A percentile compares a stretch with the other conserved stretches of the same genome.
phyloP scores from a whole-genome alignment of 768 basidiomycete species.

The Lactifluus rugatus region DNA sequence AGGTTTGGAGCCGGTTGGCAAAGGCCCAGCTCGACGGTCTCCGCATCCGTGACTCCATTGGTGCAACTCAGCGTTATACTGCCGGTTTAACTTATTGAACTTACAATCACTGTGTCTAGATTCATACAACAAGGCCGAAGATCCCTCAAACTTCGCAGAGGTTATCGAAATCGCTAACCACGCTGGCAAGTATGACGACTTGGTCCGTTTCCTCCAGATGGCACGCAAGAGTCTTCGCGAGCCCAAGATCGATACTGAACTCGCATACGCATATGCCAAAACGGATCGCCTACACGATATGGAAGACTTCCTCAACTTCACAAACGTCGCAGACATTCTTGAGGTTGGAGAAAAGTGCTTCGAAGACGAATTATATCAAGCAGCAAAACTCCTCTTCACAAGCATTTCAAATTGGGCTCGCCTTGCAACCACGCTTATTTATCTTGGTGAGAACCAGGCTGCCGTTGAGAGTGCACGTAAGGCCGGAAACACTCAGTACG shows the following conservation, averaged over 20 bases:
- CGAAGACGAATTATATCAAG: slow-evolving; percentile 95
- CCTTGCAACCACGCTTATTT: slow-evolving; percentile 95
- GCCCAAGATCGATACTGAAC: slow-evolving; percentile 95
- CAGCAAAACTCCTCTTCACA: slow-evolving; percentile 88
- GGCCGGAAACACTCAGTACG: slow-evolving; percentile 95
- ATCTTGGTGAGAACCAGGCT: slow-evolving; percentile 94
- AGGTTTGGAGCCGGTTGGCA: slow-evolving; percentile 95
- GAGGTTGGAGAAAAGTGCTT: slow-evolving; percentile 99
- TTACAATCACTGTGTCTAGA: slow-evolving; percentile 35
- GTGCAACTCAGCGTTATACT: slow-evolving; percentile 30
- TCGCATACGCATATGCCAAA: slow-evolving; percentile 97
- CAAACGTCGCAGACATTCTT: slow-evolving; percentile 94
- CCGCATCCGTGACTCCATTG: slow-evolving; percentile 96
- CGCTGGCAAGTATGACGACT: slow-evolving; percentile 87
- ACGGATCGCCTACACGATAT: slow-evolving; percentile 96
- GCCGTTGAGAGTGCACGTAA: slow-evolving; percentile 99
- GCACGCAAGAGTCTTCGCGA: slow-evolving; percentile 94
- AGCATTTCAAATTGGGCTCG: slow-evolving; percentile 99
- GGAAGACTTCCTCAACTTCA: slow-evolving; percentile 99
- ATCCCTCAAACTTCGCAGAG: slow-evolving; percentile 87
- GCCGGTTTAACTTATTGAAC: not conserved
- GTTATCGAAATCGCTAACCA: slow-evolving; percentile 93
- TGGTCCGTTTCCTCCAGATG: slow-evolving; percentile 97
- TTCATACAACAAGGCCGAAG: slow-evolving; percentile 96
- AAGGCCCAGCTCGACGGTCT: slow-evolving; percentile 98